These are phyloP conservation scores for Tetrahymena borealis DNA, from an alignment of 73 alveolate genomes.

Conservation along the genomic window DNA sequence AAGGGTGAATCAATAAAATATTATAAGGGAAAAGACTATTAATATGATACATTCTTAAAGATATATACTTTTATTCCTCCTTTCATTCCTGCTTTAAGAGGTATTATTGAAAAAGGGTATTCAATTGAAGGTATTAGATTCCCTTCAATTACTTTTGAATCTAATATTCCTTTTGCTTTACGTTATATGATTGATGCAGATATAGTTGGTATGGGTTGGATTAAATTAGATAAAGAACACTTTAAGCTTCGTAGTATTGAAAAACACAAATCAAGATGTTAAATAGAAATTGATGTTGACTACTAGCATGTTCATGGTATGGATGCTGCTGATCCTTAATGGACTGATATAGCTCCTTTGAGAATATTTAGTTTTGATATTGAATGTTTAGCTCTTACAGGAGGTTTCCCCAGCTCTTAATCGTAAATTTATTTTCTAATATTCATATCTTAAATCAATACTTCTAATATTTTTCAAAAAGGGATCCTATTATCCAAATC, in stretches of 20 bases:
- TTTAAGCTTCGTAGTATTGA: slow-evolving; percentile 41
- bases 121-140: slow-evolving; percentile 33
- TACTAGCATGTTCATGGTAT: slow-evolving; percentile 67
- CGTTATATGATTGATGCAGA: slow-evolving; percentile 98
- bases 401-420: slow-evolving; percentile 40
- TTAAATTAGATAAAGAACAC: slow-evolving; percentile 53
- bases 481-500: slow-evolving; percentile 87
- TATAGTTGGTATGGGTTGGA: slow-evolving; percentile 95
- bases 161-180: slow-evolving; percentile 95
- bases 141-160: slow-evolving; percentile 85
- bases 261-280: slow-evolving; percentile 65
- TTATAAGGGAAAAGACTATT: slow-evolving; percentile 50
- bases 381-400: slow-evolving; percentile 89
- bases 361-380: slow-evolving; percentile 97
- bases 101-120: slow-evolving; percentile 67
- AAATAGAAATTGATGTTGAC: slow-evolving; percentile 92
- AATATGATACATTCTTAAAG: slow-evolving; percentile 58
- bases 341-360: slow-evolving; percentile 94
- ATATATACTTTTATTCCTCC: slow-evolving; percentile 76
- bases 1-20: slow-evolving; percentile 69
- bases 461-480: slow-evolving; percentile 1
- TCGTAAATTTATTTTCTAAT: too few species aligned
- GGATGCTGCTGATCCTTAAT: slow-evolving; percentile 76
- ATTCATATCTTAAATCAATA: too few species aligned
- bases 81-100: slow-evolving; percentile 75